Evolutionary conservation across 129 eudicot genomes (phyloP), one percentile per base, ranked within the genome.

Genomic region (Tagetes erecta): DNA sequence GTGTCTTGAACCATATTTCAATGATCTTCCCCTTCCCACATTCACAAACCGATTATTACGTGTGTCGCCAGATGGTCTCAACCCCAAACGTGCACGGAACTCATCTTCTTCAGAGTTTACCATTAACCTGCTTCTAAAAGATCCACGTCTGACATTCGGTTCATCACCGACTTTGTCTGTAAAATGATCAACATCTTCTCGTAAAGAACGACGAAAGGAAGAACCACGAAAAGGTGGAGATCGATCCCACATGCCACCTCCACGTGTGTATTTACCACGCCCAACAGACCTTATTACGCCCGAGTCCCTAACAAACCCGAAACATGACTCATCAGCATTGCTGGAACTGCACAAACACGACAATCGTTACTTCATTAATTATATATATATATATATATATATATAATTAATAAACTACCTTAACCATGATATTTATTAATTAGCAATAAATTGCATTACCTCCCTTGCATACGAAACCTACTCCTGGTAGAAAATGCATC

Each of bases 21-120:
- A 3, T 2, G 71, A 58, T 63, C 82, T 78, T n/a, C 82, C 78
- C n/a, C 77, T 40, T 34, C 80, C 86, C 57, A 52, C 41, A 38
- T 59, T 70, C 20, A 52, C 77, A 36, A 59, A 38, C 30, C 81
- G 58, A 40, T 67, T 64, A 77, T 74, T 78, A 42, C 72, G 13
- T 3, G 79, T 72, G 58, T 74, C 80, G 36, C 78, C 71, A 53
- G 78, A 30, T 46, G 84, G 77, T 60, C 70, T 64, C 11, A 64
- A 33, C 11, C 78, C 78, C 44, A 73, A 73, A 45, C 73, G 80
- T 9, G 77, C 60, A 30, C 69, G 80, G 6, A 81, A 81, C 20
- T 67, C 68, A 1, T 44, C 60, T 73, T 45, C 73, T 8, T 81
- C 77, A 8, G 40, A 51, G 39, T 76, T 53, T 0, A 37, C 42